Evolutionary conservation across 352 stramenopile species (phyloP), one percentile per base, ranked within the genome.

Genomic region (Phytophthora hibernalis): DNA sequence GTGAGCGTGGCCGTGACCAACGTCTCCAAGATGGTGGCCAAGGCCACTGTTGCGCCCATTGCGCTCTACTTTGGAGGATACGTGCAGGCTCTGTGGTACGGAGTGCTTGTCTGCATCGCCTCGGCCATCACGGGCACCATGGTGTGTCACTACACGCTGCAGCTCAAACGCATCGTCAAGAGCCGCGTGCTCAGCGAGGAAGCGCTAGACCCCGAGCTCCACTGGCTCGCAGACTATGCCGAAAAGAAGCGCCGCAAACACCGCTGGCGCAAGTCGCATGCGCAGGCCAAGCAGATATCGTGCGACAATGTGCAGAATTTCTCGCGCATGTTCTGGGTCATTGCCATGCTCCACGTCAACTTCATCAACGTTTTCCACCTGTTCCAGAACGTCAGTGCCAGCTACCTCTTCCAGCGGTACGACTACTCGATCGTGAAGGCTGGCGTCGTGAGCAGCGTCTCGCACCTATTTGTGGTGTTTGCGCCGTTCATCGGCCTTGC

Each of bases 281-380:
- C 65, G 3, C 70, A 75, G n/a, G 45, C 49, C 38, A 80, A 82
- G 44, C 64, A 78, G 24, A 73, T 83, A 5, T 88, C 80, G 53
- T 92, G 83, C 56, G 79, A 91, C 16, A 89, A 68, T 9, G 72
- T 92, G 38, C 77, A 85, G 30, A 74, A 80, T 40, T 95, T 95
- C 60, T 93, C 86, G 55, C 72, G 77, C 70, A 89, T 93, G 76
- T 97, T 97, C 61, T 97, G 89, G 90, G 75, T 87, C 49, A 80
- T 97, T 24, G 79, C 85, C 38, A 54, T 94, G 20, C 73, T 96
- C 9, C 89, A 97, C 76, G 88, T 95, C 0, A 82, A 93, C 59
- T 96, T 97, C 57, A 89, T 97, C 56, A 94, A 95, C 48, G 87
- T 96, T 8, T 97, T 97, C 68, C 91, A 97, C 55, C 70, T 97